Evolutionary conservation across 2,329 filamentous ascomycete genomes (phyloP).

Genomic region (Helotiales sp.): DNA sequence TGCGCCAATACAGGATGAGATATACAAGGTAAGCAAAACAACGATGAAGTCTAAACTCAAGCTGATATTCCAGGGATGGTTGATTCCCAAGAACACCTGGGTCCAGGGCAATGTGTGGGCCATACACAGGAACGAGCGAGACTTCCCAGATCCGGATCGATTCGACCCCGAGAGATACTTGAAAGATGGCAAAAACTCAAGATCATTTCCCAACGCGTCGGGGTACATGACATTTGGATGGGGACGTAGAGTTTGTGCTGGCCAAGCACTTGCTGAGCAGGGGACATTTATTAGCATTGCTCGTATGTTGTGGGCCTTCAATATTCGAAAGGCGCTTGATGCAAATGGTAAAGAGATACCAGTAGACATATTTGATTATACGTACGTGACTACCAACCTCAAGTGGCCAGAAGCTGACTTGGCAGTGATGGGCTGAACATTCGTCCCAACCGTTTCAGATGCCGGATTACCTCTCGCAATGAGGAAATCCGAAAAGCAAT

Average conservation of each 20-base stretch:
- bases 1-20: conserved; percentile 51
- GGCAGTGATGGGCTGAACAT: conserved; percentile 19
- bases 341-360: conserved; percentile 21
- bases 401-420: neutral
- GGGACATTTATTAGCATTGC: conserved; percentile 13
- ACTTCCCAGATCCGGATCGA: conserved; percentile 38
- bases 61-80: conserved; percentile 5
- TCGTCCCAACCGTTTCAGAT: conserved; percentile 34
- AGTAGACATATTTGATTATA: conserved; percentile 20
- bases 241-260: conserved; percentile 51
- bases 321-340: conserved; percentile 13
- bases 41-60: neutral
- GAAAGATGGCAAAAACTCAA: conserved; percentile 33
- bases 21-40: conserved; percentile 42
- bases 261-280: conserved; percentile 48
- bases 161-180: conserved; percentile 48
- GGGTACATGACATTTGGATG: conserved; percentile 53
- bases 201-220: conserved; percentile 57
- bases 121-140: conserved; percentile 31
- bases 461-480: conserved; percentile 32
- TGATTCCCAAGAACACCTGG: conserved; percentile 32
- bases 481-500: conserved; percentile 16
- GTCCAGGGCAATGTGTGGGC: conserved; percentile 33
- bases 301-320: conserved; percentile 17
- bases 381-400: conserved; percentile 32